phyloP scores from a whole-genome alignment of 169 alveolate genomes.

The Cryptosporidium canis region DNA sequence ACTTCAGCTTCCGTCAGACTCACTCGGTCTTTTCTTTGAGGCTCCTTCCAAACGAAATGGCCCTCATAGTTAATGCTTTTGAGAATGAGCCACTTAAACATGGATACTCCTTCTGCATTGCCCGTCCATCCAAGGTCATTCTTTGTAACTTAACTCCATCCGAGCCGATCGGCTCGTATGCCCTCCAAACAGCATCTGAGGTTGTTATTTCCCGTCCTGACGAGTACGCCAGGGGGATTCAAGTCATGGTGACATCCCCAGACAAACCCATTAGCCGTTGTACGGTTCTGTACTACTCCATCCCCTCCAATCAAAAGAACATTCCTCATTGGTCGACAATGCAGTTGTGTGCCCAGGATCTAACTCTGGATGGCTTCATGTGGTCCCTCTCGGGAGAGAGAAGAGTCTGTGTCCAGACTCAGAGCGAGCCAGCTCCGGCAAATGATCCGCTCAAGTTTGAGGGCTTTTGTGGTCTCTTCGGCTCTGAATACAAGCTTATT shows the following conservation, averaged over 20 bases:
- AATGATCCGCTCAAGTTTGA: conserved; percentile 25
- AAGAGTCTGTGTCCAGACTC: conserved; percentile 38
- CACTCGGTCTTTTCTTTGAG: conserved; percentile 37
- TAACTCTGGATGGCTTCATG: not conserved
- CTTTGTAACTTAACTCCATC: not conserved
- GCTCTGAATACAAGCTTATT: not conserved
- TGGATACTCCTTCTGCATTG: conserved; percentile 28
- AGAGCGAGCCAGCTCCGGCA: conserved; percentile 19
- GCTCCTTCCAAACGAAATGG: conserved; percentile 55
- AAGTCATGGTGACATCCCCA: not conserved
- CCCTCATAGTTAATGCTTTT: conserved; percentile 36
- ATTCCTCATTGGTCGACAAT: conserved; percentile 56
- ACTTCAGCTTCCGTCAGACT: conserved; percentile 28
- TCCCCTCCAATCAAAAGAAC: not conserved
- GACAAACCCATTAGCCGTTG: not conserved
- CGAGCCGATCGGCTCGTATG: not conserved
- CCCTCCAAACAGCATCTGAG: not conserved
- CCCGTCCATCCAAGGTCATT: conserved; percentile 49
- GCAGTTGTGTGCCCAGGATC: conserved; percentile 61
- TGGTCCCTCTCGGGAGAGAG: conserved; percentile 29
- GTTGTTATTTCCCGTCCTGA: conserved; percentile 20
- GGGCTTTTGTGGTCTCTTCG: conserved; percentile 59
- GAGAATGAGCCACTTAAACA: conserved; percentile 61
- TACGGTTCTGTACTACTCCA: conserved; percentile 31
- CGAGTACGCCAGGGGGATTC: conserved; percentile 46